phyloP scores from a whole-genome alignment of 805 yeast genomes.

The Blastobotrys mokoenaii region DNA sequence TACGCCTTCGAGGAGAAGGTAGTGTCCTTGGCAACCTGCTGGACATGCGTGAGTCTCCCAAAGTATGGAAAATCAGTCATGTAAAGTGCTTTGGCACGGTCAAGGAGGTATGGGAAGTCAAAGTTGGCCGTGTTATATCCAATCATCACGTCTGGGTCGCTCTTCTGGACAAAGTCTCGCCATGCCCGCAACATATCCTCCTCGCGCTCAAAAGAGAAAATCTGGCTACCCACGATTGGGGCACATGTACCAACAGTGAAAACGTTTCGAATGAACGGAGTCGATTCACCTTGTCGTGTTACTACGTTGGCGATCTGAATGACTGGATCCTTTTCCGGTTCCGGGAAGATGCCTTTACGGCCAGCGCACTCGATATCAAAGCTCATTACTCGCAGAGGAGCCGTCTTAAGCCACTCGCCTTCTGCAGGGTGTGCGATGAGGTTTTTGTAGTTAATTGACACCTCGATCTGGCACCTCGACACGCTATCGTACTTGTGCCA shows the following conservation, averaged over 20 bases:
- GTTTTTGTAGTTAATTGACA: slow-evolving; percentile 57
- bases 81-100: slow-evolving; percentile 71
- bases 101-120: slow-evolving; percentile 86
- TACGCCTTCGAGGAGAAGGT: slow-evolving; percentile 90
- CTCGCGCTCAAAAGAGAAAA: slow-evolving; percentile 66
- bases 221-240: slow-evolving; percentile 89
- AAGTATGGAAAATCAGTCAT: slow-evolving; percentile 72
- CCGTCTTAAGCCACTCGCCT: slow-evolving; percentile 88
- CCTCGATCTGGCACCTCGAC: slow-evolving; percentile 83
- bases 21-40: slow-evolving; percentile 73
- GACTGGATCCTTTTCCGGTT: slow-evolving; percentile 85
- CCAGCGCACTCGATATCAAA: slow-evolving; percentile 99
- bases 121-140: slow-evolving; percentile 94
- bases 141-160: slow-evolving; percentile 93
- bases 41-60: slow-evolving; percentile 60
- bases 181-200: slow-evolving; percentile 76
- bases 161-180: slow-evolving; percentile 75
- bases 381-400: slow-evolving; percentile 86
- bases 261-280: slow-evolving; percentile 87
- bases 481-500: slow-evolving; percentile 34
- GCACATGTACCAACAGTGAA: slow-evolving; percentile 89
- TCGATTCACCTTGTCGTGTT: slow-evolving; percentile 65
- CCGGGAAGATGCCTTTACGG: slow-evolving; percentile 93
- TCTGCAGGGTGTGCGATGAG: slow-evolving; percentile 78
- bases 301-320: slow-evolving; percentile 97